phyloP scores from a whole-genome alignment of 2,329 filamentous ascomycete species.

The Aureobasidium sp. region DNA sequence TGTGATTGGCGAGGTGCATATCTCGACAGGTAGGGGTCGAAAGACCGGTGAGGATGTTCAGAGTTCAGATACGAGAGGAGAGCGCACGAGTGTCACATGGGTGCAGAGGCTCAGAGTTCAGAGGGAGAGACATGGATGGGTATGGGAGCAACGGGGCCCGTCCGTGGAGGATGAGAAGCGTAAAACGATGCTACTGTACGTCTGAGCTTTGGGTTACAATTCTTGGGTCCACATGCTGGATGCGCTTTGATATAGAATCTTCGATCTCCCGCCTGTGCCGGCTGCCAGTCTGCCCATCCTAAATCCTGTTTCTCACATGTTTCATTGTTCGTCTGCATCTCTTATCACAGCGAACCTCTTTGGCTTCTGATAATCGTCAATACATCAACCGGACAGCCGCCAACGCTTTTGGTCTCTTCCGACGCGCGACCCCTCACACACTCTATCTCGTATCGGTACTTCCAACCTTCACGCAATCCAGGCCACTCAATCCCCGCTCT shows the following conservation, averaged over 20 bases:
- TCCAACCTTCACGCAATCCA: background rate
- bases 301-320: background rate
- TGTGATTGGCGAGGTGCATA: conserved; percentile 8
- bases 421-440: conserved; percentile 7
- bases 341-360: background rate
- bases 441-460: background rate
- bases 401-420: background rate
- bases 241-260: conserved; percentile 1
- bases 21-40: background rate
- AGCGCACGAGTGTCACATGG: background rate
- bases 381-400: background rate
- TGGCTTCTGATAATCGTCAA: background rate
- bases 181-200: background rate
- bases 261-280: background rate
- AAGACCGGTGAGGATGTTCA: background rate
- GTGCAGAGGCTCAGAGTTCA: background rate
- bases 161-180: background rate
- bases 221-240: background rate
- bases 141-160: background rate
- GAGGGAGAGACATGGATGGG: background rate
- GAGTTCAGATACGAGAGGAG: background rate
- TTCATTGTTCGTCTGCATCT: background rate
- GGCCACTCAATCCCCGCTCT: background rate
- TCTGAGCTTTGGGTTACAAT: background rate
- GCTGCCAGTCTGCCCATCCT: background rate